These are phyloP conservation scores for Volvox carteri DNA, from an alignment of 163 green algal genomes.

Conservation along the genomic window DNA sequence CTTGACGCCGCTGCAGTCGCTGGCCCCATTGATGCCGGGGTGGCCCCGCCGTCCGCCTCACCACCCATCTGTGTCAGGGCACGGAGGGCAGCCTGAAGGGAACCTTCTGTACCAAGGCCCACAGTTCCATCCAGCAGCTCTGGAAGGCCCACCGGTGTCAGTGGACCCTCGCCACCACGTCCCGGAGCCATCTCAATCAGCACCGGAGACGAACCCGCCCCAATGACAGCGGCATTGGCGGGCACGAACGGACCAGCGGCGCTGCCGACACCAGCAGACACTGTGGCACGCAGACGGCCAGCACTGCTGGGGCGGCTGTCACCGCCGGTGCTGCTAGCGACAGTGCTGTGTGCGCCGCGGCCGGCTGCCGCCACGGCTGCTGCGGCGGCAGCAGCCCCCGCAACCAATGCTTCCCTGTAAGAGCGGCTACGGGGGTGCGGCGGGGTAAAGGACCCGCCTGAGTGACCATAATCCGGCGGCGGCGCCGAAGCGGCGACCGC, in stretches of 20 bases:
- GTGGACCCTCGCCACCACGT: background rate
- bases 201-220: background rate
- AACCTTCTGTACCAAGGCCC: background rate
- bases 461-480: background rate
- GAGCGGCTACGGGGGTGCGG: background rate
- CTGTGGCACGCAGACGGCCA: no score
- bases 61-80: no score
- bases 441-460: background rate
- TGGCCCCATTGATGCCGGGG: no score
- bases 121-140: conserved; percentile 41
- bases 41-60: no score
- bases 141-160: conserved; percentile 43
- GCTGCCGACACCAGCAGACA: no score
- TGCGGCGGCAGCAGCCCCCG: background rate
- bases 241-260: conserved; percentile 23
- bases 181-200: conserved; percentile 31
- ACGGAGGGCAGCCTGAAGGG: background rate
- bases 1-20: background rate
- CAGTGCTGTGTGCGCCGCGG: background rate
- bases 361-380: background rate
- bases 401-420: conserved; percentile 16
- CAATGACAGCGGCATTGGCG: conserved; percentile 30
- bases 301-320: background rate
- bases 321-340: background rate
- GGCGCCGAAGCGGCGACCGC: background rate